Conservation (phyloP, 805 yeast genomes). For the Candida glaebosa region DNA sequence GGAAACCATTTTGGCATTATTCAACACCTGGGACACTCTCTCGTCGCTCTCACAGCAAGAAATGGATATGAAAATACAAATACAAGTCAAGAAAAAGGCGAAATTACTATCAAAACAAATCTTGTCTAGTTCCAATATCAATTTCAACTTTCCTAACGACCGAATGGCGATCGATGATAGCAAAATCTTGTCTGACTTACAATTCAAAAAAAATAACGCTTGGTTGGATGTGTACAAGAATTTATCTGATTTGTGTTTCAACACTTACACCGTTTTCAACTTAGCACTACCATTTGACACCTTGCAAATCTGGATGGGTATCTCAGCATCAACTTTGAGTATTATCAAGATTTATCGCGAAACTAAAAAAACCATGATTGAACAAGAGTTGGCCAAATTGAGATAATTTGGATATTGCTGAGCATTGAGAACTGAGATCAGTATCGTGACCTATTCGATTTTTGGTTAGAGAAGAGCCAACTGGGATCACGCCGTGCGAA, state of each 20-base stretch:
- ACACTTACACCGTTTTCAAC: conserved; percentile 39
- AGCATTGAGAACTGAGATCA: too few relatives aligned
- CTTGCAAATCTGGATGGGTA: conserved; percentile 45
- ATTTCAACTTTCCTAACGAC: conserved; percentile 11
- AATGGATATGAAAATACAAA: conserved; percentile 51
- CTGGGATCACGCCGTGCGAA: too few relatives aligned
- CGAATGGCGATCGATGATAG: conserved; percentile 17
- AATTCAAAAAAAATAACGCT: conserved; percentile 34
- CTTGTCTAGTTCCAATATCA: conserved; percentile 18
- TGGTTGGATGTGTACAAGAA: conserved; percentile 38
- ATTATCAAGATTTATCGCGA: conserved; percentile 38
- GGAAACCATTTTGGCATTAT: conserved; percentile 56
- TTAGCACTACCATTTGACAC: conserved; percentile 35
- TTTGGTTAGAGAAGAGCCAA: too few relatives aligned
- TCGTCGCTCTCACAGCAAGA: conserved; percentile 45
- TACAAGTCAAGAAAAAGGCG: conserved; percentile 59
- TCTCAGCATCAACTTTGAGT: conserved; percentile 37
- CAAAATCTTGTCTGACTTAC: conserved; percentile 26
- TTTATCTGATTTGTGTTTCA: conserved; percentile 37
- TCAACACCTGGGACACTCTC: conserved; percentile 46
- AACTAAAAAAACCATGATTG: conserved; percentile 25
- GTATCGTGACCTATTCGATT: too few relatives aligned
- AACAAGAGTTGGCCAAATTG: conserved; percentile 9
- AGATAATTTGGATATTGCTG: too few relatives aligned
- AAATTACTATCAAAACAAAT: conserved; percentile 40